Conservation (phyloP, 129 eudicot genomes). For the Pittosporum tobira region DNA sequence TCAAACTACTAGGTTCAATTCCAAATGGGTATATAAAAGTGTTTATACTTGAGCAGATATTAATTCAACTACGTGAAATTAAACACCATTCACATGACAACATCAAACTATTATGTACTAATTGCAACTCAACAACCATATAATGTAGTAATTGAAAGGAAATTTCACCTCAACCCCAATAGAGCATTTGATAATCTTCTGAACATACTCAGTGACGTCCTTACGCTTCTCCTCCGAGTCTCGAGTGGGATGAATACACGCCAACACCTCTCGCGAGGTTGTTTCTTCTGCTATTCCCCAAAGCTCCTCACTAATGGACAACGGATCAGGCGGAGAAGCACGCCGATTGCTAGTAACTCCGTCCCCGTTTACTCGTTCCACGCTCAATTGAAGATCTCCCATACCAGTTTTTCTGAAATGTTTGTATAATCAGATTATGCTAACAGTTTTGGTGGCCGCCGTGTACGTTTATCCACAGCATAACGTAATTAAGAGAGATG, state of each 20-base stretch:
- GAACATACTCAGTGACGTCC: constrained; percentile 60
- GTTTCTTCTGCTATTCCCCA: constrained; percentile 46
- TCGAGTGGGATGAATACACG: constrained; percentile 50
- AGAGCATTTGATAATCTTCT: constrained; percentile 32
- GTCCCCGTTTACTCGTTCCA: background rate
- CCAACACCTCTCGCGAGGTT: constrained; percentile 34
- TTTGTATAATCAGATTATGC: background rate
- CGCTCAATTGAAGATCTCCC: constrained; percentile 36
- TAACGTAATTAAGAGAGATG: constrained; percentile 2
- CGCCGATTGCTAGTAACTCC: constrained; percentile 13
- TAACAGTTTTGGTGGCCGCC: constrained; percentile 12
- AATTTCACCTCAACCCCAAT: constrained; percentile 49
- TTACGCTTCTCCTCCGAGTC: constrained; percentile 65
- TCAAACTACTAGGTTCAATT: background rate
- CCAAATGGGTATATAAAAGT: background rate
- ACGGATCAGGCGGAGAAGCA: constrained; percentile 48
- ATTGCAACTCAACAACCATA: background rate
- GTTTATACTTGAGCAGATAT: background rate
- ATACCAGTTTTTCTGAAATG: constrained; percentile 7
- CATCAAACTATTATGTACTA: background rate
- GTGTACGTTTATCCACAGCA: constrained; percentile 7
- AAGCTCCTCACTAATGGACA: constrained; percentile 29
- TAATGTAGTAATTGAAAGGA: background rate
- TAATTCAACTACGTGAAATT: background rate
- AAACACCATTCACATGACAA: background rate